phyloP scores from a whole-genome alignment of 345 rosid genomes.

The Lepidium africanum region DNA sequence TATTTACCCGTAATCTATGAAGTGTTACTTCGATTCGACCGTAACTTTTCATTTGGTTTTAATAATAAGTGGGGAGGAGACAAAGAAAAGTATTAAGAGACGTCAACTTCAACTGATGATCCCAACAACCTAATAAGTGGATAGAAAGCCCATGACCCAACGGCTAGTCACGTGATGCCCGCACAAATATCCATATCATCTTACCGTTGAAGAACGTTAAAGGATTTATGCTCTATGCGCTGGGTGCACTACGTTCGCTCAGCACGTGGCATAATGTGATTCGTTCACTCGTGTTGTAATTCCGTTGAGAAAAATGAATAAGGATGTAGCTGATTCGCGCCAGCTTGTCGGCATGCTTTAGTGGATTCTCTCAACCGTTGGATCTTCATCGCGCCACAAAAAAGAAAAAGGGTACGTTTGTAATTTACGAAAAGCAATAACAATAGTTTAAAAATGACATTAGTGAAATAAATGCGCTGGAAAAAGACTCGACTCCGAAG shows the following conservation, averaged over 20 bases:
- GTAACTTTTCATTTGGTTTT: too few species aligned
- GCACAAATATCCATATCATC: slow-evolving; percentile 10
- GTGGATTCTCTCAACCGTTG: background rate
- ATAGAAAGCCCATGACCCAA: slow-evolving; percentile 18
- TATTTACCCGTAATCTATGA: too few species aligned
- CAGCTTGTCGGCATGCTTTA: slow-evolving; percentile 16
- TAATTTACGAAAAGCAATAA: background rate
- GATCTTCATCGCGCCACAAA: slow-evolving; percentile 9
- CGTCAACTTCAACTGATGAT: background rate
- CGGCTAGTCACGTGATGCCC: slow-evolving; percentile 25
- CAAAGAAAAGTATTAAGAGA: too few species aligned
- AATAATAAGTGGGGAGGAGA: too few species aligned
- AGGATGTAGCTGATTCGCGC: background rate
- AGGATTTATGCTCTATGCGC: background rate
- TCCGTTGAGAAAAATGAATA: background rate
- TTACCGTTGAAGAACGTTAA: slow-evolving; percentile 25
- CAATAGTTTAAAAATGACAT: background rate
- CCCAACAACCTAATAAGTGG: slow-evolving; percentile 5
- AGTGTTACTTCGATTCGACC: too few species aligned
- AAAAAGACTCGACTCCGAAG: slow-evolving; percentile 22
- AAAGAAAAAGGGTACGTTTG: background rate
- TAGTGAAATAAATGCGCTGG: slow-evolving; percentile 15
- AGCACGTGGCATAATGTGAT: background rate
- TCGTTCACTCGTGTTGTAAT: background rate
- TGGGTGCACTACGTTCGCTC: background rate